These are phyloP conservation scores for Debaryomyces sp. DNA, from an alignment of 1,139 yeast genomes.

Conservation along the genomic window DNA sequence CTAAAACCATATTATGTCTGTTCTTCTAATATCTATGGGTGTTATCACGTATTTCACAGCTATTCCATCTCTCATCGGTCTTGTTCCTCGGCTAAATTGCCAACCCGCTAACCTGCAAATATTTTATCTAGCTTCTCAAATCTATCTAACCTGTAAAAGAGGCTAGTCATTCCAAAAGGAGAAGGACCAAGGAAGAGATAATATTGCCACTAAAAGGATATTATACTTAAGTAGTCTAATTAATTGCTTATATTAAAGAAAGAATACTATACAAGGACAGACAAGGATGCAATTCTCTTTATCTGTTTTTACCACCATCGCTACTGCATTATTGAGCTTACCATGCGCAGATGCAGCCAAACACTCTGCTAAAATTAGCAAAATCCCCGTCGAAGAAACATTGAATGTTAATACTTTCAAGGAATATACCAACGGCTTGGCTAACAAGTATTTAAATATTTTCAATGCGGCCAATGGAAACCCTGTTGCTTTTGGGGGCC, in stretches of 20 bases:
- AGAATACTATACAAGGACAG: neutral
- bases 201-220: slow-evolving; percentile 3
- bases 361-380: slow-evolving; percentile 64
- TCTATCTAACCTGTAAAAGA: slow-evolving; percentile 3
- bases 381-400: slow-evolving; percentile 63
- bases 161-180: slow-evolving; percentile 4
- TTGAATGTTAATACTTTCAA: slow-evolving; percentile 60
- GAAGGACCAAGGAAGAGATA: neutral
- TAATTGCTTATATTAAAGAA: neutral
- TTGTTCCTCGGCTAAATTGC: neutral
- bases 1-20: slow-evolving; percentile 10
- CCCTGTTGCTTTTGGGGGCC: slow-evolving; percentile 23
- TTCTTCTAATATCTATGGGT: neutral
- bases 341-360: slow-evolving; percentile 58
- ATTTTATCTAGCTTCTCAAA: neutral
- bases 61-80: neutral
- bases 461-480: slow-evolving; percentile 45
- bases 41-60: neutral
- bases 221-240: neutral
- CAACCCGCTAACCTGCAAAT: neutral
- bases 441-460: slow-evolving; percentile 66
- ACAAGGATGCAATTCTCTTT: slow-evolving; percentile 35
- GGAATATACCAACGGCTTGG: slow-evolving; percentile 70
- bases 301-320: slow-evolving; percentile 48
- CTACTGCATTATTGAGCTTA: slow-evolving; percentile 52